A percentile compares a stretch with the other conserved stretches of the same genome.
phyloP scores from a whole-genome alignment of 192 early-diverging fungal genomes.

The Rhizoclosmatium sp. region DNA sequence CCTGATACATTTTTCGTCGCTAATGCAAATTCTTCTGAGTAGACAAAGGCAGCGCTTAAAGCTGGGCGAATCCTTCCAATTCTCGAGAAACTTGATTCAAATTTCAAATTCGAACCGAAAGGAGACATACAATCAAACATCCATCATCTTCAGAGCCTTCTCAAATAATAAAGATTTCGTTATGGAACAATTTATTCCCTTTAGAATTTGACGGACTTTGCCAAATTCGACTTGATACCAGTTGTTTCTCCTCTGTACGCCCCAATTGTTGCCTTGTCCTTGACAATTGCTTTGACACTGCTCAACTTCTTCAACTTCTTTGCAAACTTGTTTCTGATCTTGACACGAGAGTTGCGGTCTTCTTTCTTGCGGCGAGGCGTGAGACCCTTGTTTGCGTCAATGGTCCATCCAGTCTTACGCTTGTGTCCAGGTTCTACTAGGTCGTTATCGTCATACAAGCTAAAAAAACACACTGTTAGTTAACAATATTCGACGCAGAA shows the following conservation, averaged over 20 bases:
- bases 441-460: conserved; percentile 48
- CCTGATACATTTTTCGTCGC: background rate
- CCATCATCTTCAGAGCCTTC: background rate
- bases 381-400: conserved; percentile 96
- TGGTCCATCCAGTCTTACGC: conserved; percentile 84
- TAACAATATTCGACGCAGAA: background rate
- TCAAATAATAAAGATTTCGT: background rate
- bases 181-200: background rate
- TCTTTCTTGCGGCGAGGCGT: conserved; percentile 92
- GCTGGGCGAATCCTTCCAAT: background rate
- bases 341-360: conserved; percentile 93
- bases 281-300: conserved; percentile 73
- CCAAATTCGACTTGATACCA: conserved; percentile 88
- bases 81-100: background rate
- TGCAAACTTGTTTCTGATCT: conserved; percentile 88
- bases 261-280: conserved; percentile 68
- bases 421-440: conserved; percentile 55
- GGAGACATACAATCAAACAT: background rate
- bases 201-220: conserved; percentile 81
- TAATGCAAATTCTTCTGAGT: background rate
- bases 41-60: conserved; percentile 41
- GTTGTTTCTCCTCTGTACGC: conserved; percentile 92
- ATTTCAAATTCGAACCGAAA: background rate
- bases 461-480: background rate
- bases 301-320: conserved; percentile 89